These are phyloP conservation scores for Cenococcum geophilum DNA, from an alignment of 495 filamentous ascomycete species.

Conservation along the genomic window DNA sequence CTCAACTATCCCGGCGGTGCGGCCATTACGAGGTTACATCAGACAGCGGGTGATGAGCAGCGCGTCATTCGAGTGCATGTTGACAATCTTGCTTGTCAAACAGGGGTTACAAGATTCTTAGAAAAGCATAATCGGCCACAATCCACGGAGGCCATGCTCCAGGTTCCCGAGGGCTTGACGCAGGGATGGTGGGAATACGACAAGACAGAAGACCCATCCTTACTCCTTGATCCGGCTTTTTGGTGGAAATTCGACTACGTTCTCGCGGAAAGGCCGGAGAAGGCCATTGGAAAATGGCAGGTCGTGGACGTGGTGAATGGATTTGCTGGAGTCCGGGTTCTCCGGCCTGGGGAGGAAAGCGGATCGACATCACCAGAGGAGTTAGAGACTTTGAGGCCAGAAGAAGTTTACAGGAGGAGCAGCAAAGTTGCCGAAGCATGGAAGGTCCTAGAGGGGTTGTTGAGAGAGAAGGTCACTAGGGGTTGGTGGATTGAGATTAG, in stretches of 20 bases:
- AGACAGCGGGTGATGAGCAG: neutral
- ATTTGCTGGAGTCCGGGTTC: constrained; percentile 62
- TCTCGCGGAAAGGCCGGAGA: constrained; percentile 60
- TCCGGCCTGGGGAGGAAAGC: constrained; percentile 46
- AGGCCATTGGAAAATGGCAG: constrained; percentile 63
- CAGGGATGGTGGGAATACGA: constrained; percentile 50
- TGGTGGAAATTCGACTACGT: constrained; percentile 81
- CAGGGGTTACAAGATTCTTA: constrained; percentile 84
- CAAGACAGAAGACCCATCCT: constrained; percentile 55
- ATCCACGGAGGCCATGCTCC: constrained; percentile 27
- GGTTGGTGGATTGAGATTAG: constrained; percentile 44
- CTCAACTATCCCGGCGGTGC: constrained; percentile 41
- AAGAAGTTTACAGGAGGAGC: constrained; percentile 8
- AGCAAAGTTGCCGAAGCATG: neutral
- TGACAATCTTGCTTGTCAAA: constrained; percentile 87
- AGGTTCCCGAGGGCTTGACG: constrained; percentile 16
- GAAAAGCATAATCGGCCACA: constrained; percentile 38
- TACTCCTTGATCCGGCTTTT: constrained; percentile 57
- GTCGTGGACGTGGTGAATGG: constrained; percentile 61
- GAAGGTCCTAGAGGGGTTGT: neutral
- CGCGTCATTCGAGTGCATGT: constrained; percentile 56
- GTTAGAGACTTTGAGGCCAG: constrained; percentile 5
- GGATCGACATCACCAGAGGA: constrained; percentile 6
- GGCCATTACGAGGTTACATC: constrained; percentile 33
- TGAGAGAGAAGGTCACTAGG: constrained; percentile 8